These are phyloP conservation scores for Grigorovia transvaalensis DNA, from an alignment of 805 yeast species.

Conservation along the genomic window DNA sequence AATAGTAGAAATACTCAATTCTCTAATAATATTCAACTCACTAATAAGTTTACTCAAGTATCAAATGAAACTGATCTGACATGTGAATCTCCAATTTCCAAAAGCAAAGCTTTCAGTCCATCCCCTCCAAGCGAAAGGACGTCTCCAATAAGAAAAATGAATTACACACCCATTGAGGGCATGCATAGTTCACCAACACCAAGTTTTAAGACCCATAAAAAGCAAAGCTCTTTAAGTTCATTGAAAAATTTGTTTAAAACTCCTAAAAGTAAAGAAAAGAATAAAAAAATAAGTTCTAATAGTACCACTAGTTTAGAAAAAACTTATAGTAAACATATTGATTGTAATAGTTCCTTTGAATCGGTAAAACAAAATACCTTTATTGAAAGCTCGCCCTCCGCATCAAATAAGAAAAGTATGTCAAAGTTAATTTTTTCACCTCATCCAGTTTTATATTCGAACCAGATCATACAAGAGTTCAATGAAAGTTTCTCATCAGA, in stretches of 20 bases:
- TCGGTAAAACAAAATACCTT: background rate
- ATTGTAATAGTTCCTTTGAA: background rate
- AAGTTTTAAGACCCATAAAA: slow-evolving; percentile 15
- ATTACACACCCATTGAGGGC: background rate
- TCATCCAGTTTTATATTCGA: slow-evolving; percentile 9
- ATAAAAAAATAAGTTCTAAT: background rate
- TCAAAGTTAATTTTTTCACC: slow-evolving; percentile 12
- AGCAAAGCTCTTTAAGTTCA: slow-evolving; percentile 23
- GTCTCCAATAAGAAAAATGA: background rate
- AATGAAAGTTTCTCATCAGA: background rate
- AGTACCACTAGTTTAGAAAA: background rate
- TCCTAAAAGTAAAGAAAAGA: slow-evolving; percentile 11
- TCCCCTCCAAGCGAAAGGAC: background rate
- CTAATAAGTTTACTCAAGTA: slow-evolving; percentile 2
- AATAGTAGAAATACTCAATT: slow-evolving; percentile 10
- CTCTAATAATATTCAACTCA: slow-evolving; percentile 7
- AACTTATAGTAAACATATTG: background rate
- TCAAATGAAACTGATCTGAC: background rate
- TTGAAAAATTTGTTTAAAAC: slow-evolving; percentile 25
- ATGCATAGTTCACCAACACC: slow-evolving; percentile 5
- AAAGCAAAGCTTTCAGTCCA: slow-evolving; percentile 13
- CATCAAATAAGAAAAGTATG: slow-evolving; percentile 1
- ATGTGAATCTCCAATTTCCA: slow-evolving; percentile 3
- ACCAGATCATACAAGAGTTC: background rate
- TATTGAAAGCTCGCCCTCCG: slow-evolving; percentile 3